Evolutionary conservation across 306 rosid genomes (phyloP).

Genomic region (Casuarina equisetifolia): DNA sequence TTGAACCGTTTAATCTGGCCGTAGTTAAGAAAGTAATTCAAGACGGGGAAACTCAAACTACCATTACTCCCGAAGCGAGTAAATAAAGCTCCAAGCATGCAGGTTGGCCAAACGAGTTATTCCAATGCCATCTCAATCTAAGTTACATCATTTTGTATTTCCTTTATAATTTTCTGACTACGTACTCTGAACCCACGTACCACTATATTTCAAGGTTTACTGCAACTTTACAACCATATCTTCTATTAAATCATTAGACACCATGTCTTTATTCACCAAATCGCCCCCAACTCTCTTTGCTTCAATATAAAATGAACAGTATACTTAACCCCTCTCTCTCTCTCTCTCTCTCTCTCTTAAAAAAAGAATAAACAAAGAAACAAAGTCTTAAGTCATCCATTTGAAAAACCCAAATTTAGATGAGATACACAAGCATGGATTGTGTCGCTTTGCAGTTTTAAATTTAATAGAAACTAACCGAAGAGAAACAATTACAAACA

Average conservation of each 20-base stretch:
- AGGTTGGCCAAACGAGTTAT: neutral
- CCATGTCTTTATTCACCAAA: neutral
- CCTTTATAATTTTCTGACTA: neutral
- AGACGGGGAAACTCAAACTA: neutral
- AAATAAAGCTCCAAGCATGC: neutral
- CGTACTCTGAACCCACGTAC: neutral
- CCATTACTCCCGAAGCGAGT: neutral
- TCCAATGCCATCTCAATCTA: neutral
- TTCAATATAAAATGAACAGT: conserved; percentile 7
- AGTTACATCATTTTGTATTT: neutral
- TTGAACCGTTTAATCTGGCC: neutral
- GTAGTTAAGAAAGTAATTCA: neutral
- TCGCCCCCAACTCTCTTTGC: neutral
- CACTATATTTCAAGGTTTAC: neutral
- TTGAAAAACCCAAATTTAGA: neutral
- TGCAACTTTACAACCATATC: neutral
- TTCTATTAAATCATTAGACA: neutral
- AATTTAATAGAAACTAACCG: neutral
- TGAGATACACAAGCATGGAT: neutral
- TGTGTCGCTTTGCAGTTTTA: neutral
- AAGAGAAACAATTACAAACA: neutral
- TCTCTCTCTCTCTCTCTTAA: neutral
- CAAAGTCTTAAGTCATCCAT: neutral
- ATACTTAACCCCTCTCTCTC: neutral
- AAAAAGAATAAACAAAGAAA: neutral